Conservation (phyloP, 2,329 filamentous ascomycete species). For the Penicillium sp. region DNA sequence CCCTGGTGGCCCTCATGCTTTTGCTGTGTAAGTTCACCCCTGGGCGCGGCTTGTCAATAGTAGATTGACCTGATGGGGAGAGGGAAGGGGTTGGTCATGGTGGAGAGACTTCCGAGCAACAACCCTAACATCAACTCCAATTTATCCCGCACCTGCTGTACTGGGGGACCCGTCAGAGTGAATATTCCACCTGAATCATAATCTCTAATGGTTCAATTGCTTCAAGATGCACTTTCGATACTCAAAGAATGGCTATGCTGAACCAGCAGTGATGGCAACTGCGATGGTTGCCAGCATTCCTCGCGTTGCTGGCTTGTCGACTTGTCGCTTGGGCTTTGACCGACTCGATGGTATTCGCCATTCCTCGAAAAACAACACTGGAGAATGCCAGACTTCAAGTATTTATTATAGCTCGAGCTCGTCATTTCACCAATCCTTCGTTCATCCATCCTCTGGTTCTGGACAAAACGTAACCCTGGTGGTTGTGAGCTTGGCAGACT, state of each 20-base stretch:
- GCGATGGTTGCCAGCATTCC: conserved; percentile 23
- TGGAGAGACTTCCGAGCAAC: neutral
- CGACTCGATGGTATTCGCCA: conserved; percentile 22
- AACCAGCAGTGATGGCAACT: neutral
- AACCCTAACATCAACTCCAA: too few relatives aligned
- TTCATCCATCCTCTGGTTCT: conserved; percentile 5
- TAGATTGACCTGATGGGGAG: neutral
- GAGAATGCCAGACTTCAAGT: conserved; percentile 18
- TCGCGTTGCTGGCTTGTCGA: conserved; percentile 22
- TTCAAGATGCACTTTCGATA: too few relatives aligned
- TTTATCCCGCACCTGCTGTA: too few relatives aligned
- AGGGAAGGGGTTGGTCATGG: neutral
- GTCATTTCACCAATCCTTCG: neutral
- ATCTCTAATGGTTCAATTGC: too few relatives aligned
- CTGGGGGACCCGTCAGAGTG: too few relatives aligned
- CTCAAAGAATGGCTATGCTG: neutral
- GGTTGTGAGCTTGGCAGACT: conserved; percentile 16
- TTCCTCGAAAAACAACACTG: conserved; percentile 19
- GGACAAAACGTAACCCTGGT: conserved; percentile 13
- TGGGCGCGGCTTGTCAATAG: too few relatives aligned
- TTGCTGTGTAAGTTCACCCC: conserved; percentile 2
- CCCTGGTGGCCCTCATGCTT: conserved; percentile 6
- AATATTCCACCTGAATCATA: too few relatives aligned
- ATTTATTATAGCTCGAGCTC: conserved; percentile 8
- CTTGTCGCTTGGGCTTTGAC: conserved; percentile 1